Conservation (phyloP, 75 land plant genomes). For the Pinus tabuliformis region DNA sequence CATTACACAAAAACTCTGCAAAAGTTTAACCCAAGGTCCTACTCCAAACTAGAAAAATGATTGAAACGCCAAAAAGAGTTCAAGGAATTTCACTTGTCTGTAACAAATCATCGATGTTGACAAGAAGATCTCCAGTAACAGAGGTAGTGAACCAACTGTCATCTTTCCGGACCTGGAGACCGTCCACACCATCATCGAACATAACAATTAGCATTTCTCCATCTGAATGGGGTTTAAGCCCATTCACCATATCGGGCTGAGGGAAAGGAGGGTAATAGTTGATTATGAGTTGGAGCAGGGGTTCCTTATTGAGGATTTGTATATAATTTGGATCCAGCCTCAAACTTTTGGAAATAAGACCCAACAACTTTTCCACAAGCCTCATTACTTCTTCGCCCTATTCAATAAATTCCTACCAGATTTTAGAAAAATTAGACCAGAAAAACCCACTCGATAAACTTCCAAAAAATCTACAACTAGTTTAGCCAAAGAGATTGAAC, state of each 20-base stretch:
- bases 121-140: constrained; percentile 12
- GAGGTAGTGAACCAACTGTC: constrained; percentile 30
- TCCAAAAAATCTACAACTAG: too few relatives aligned
- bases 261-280: constrained; percentile 56
- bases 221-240: constrained; percentile 45
- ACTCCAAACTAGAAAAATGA: not conserved
- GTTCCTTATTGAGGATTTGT: not conserved
- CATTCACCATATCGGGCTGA: constrained; percentile 35
- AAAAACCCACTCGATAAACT: too few relatives aligned
- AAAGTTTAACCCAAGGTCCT: too few relatives aligned
- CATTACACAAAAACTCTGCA: not conserved
- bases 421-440: too few relatives aligned
- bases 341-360: not conserved
- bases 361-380: not conserved
- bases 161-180: constrained; percentile 41
- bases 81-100: constrained; percentile 9
- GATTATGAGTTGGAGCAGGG: not conserved
- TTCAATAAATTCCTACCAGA: too few relatives aligned
- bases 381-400: too few relatives aligned
- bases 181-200: constrained; percentile 45
- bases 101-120: constrained; percentile 30
- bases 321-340: not conserved
- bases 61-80: not conserved
- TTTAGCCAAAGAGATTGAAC: too few relatives aligned
- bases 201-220: constrained; percentile 39